phyloP scores from a whole-genome alignment of 2,329 filamentous ascomycete genomes.

The Penicillium sp. region DNA sequence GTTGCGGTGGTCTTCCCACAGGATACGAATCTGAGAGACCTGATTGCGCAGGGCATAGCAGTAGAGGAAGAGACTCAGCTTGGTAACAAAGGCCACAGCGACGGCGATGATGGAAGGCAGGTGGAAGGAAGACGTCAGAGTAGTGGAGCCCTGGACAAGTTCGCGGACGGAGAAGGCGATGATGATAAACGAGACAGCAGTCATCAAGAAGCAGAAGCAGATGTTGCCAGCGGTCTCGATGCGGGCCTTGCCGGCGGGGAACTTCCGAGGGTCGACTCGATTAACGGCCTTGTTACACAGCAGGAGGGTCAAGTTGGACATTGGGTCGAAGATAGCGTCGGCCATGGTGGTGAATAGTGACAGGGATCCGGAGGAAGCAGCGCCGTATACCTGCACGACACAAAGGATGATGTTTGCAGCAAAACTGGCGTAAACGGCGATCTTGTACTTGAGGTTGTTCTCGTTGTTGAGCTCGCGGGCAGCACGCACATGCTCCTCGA shows the following conservation, averaged over 20 bases:
- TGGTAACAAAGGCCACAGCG: conserved; percentile 74
- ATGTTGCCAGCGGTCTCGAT: conserved; percentile 97
- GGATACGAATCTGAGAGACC: conserved; percentile 83
- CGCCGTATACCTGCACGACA: conserved; percentile 79
- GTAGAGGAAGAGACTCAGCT: conserved; percentile 78
- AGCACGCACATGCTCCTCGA: conserved; percentile 81
- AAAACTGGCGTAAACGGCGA: conserved; percentile 64
- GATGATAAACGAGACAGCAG: conserved; percentile 80
- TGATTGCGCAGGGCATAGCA: conserved; percentile 87
- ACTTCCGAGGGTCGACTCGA: conserved; percentile 76
- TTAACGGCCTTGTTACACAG: conserved; percentile 82
- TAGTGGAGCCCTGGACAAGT: conserved; percentile 49
- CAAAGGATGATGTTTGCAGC: conserved; percentile 75
- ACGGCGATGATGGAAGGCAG: conserved; percentile 82
- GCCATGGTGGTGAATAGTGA: conserved; percentile 98
- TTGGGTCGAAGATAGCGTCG: conserved; percentile 86
- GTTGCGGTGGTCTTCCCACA: conserved; percentile 97
- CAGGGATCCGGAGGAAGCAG: conserved; percentile 78
- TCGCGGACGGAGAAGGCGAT: conserved; percentile 80
- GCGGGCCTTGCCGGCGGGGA: conserved; percentile 86
- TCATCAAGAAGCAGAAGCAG: conserved; percentile 95
- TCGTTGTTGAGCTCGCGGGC: conserved; percentile 74
- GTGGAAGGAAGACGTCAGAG: conserved; percentile 62
- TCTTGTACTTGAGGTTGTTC: conserved; percentile 63
- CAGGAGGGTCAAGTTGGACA: conserved; percentile 83